Evolutionary conservation across 495 filamentous ascomycete genomes (phyloP).

Genomic region (Delitschia confertaspora): DNA sequence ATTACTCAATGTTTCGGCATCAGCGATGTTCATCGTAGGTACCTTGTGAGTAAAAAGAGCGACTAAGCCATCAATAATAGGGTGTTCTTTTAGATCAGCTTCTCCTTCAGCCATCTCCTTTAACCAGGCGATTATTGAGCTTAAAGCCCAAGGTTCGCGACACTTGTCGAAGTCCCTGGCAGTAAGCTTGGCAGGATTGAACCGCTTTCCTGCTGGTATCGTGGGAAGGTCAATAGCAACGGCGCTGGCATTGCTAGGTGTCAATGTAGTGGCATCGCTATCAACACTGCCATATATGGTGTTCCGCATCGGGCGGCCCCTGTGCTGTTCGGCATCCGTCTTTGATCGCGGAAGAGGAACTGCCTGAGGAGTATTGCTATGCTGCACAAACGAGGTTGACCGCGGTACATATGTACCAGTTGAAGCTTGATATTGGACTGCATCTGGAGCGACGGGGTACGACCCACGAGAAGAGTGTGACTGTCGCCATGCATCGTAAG

Average conservation of each 20-base stretch:
- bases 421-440: slow-evolving; percentile 16
- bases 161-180: slow-evolving; percentile 79
- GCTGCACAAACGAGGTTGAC: slow-evolving; percentile 74
- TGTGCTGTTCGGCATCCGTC: slow-evolving; percentile 70
- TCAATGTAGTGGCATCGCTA: slow-evolving; percentile 39
- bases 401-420: slow-evolving; percentile 53
- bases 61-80: slow-evolving; percentile 77
- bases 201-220: slow-evolving; percentile 42
- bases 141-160: slow-evolving; percentile 85
- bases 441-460: slow-evolving; percentile 26
- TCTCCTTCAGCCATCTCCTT: slow-evolving; percentile 79
- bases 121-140: slow-evolving; percentile 78
- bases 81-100: slow-evolving; percentile 69
- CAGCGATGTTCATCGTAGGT: slow-evolving; percentile 96
- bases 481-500: slow-evolving; percentile 25
- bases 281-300: slow-evolving; percentile 38
- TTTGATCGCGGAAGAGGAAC: slow-evolving; percentile 80
- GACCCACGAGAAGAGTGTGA: slow-evolving; percentile 14
- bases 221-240: slow-evolving; percentile 43
- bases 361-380: slow-evolving; percentile 70
- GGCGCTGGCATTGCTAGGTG: slow-evolving; percentile 42
- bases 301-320: slow-evolving; percentile 45
- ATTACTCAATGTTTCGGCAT: slow-evolving; percentile 79
- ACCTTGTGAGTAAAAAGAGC: slow-evolving; percentile 92
- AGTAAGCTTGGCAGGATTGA: slow-evolving; percentile 79